These are phyloP conservation scores for Heterobasidion annosum DNA, from an alignment of 1,284 basidiomycete genomes.

Conservation along the genomic window DNA sequence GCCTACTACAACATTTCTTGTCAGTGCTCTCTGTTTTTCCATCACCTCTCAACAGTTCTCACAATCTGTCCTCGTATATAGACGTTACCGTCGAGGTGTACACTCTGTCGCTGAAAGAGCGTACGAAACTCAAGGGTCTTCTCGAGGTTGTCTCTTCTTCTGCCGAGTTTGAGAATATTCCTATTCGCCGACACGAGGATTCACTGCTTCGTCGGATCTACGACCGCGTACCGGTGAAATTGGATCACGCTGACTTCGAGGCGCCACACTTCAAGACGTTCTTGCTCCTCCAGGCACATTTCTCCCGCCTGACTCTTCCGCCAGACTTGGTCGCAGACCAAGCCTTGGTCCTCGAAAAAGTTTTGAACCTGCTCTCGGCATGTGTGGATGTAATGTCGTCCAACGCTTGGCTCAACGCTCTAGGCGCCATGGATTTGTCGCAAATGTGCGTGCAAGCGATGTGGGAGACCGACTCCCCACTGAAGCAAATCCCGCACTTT, in stretches of 20 bases:
- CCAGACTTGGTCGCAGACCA: constrained; percentile 94
- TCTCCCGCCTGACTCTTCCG: constrained; percentile 85
- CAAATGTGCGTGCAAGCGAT: constrained; percentile 99
- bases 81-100: constrained; percentile 97
- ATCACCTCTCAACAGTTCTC: background rate
- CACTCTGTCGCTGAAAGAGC: constrained; percentile 90
- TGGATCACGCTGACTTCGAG: constrained; percentile 80
- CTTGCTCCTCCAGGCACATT: constrained; percentile 94
- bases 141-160: constrained; percentile 95
- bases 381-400: constrained; percentile 98
- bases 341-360: constrained; percentile 78
- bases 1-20: constrained; percentile 90
- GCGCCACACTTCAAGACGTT: constrained; percentile 98
- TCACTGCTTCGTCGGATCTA: constrained; percentile 79
- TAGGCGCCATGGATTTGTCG: constrained; percentile 97
- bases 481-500: constrained; percentile 96
- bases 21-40: constrained; percentile 24
- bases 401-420: constrained; percentile 89
- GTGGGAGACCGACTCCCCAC: constrained; percentile 92
- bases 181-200: constrained; percentile 91
- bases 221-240: constrained; percentile 95
- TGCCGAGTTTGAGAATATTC: constrained; percentile 91
- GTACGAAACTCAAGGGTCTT: constrained; percentile 95
- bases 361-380: constrained; percentile 84
- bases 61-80: constrained; percentile 16